A percentile compares a stretch with the other conserved stretches of the same genome.
Evolutionary conservation across 495 filamentous ascomycete genomes (phyloP).

Genomic region (Neurospora sp.): DNA sequence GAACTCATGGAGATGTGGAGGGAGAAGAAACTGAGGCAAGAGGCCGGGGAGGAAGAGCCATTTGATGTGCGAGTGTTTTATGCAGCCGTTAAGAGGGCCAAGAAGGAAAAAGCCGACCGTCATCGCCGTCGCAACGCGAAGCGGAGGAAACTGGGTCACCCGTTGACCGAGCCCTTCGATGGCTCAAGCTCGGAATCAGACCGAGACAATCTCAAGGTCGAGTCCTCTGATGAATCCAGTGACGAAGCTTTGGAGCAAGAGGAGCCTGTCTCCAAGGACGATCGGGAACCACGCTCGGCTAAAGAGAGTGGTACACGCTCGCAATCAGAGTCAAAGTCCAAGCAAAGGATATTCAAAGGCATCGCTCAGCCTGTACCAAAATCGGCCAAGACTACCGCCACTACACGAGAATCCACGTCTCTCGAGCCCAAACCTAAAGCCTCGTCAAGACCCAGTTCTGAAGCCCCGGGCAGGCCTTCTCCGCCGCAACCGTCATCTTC

Average conservation of each 20-base stretch:
- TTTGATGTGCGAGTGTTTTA: conserved; percentile 45
- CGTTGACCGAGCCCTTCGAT: conserved; percentile 12
- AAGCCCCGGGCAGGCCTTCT: not conserved
- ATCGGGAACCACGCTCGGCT: not conserved
- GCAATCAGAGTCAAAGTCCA: not conserved
- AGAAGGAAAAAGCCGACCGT: conserved; percentile 28
- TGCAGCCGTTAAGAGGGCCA: conserved; percentile 14
- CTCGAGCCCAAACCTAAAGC: not conserved
- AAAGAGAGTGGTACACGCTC: not conserved
- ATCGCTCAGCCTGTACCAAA: not conserved
- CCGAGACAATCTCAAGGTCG: not conserved
- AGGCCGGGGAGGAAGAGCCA: conserved; percentile 22
- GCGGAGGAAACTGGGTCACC: conserved; percentile 25
- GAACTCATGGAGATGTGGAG: conserved; percentile 44
- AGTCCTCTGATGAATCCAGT: not conserved
- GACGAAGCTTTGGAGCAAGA: conserved; percentile 3
- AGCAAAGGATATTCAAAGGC: conserved; percentile 3
- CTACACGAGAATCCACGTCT: not conserved
- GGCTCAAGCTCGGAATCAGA: not conserved
- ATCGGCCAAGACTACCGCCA: not conserved
- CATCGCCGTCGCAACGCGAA: conserved; percentile 40
- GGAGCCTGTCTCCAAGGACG: not conserved
- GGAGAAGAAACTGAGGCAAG: conserved; percentile 36
- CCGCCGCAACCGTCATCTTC: not conserved
- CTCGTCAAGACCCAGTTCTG: not conserved